phyloP scores from a whole-genome alignment of 768 basidiomycete species.

The Gautieria morchelliformis region DNA sequence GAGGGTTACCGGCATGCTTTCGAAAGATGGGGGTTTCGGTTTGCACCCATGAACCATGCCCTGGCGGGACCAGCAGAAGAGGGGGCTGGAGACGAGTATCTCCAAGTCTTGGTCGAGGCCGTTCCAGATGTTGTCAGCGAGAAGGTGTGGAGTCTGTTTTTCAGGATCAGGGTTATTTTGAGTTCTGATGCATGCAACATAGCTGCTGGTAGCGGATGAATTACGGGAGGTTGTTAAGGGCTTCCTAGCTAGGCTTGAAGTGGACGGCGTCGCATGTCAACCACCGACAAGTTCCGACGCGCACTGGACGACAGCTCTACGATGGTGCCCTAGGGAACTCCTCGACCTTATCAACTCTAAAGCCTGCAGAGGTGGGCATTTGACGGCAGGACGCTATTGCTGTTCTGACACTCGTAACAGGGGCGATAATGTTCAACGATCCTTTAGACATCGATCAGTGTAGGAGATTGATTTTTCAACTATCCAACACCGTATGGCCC shows the following conservation, averaged over 20 bases:
- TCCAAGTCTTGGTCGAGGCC: conserved; percentile 52
- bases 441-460: conserved; percentile 59
- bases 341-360: conserved; percentile 87
- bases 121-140: conserved; percentile 66
- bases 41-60: conserved; percentile 23
- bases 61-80: conserved; percentile 18
- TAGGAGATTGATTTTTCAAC: conserved; percentile 49
- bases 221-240: conserved; percentile 68
- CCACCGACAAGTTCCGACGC: conserved; percentile 5
- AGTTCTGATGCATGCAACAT: conserved; percentile 11
- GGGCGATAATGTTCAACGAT: conserved; percentile 98
- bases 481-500: conserved; percentile 70
- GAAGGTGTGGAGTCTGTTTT: conserved; percentile 34
- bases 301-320: conserved; percentile 60
- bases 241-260: conserved; percentile 54
- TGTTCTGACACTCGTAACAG: conserved; percentile 29
- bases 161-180: conserved; percentile 8
- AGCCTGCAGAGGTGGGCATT: conserved; percentile 76
- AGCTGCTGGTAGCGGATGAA: conserved; percentile 63
- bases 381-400: not conserved
- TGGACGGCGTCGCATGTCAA: conserved; percentile 23
- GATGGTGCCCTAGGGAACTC: conserved; percentile 76
- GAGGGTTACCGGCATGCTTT: conserved; percentile 38
- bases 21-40: conserved; percentile 58
- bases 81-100: conserved; percentile 33